Base-by-base conservation (phyloP, 805 yeast species). In the Candida tammaniensis region DNA sequence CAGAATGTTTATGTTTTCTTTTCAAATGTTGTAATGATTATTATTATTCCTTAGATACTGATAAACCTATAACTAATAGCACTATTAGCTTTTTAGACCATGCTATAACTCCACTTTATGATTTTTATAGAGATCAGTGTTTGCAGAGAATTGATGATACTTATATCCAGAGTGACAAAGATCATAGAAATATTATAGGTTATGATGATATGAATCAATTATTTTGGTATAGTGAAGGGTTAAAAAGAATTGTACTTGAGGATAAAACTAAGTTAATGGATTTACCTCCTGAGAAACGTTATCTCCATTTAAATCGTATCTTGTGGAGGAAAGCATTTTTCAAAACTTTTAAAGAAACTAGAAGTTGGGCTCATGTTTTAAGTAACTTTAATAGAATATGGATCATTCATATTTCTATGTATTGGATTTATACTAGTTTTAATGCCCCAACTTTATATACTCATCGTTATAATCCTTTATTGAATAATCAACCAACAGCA, bases 151-250 rank as follows among this genome's bases (percentile, higher is more conserved):
- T 59, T 4, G 70, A 64, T 13, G 79, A 72, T 0, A 57, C 55
- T 15, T 70, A 65, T 52, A 58, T 69, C 18, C 66, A 67, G 13
- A 61, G 65, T 8, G 82, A 77, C 40, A 73, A 68, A 36, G 91
- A 83, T 50, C 91, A 87, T 51, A 68, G 76, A 11, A 61, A 73
- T 17, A 75, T 76, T 4, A 79, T 87, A 39, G 96, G 96, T 0
- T 87, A 87, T 55, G 96, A 87, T 61, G 96, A 87, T 55, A 79
- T 87, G 55, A 87, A 87, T 52, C 96, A 87, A 50, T 63, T 83
- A 24, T 87, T 87, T 51, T 87, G 96, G 96, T 79, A 82, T 47
- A 69, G 78, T 3, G 72, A 77, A 41, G 87, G 93, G 0, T 63
- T 87, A 33, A 77, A 76, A 42, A 69, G 70, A 32, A 68, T 87